Base-by-base conservation (phyloP, 2,329 filamentous ascomycete species). In the Colletotrichum chlorophyti region DNA sequence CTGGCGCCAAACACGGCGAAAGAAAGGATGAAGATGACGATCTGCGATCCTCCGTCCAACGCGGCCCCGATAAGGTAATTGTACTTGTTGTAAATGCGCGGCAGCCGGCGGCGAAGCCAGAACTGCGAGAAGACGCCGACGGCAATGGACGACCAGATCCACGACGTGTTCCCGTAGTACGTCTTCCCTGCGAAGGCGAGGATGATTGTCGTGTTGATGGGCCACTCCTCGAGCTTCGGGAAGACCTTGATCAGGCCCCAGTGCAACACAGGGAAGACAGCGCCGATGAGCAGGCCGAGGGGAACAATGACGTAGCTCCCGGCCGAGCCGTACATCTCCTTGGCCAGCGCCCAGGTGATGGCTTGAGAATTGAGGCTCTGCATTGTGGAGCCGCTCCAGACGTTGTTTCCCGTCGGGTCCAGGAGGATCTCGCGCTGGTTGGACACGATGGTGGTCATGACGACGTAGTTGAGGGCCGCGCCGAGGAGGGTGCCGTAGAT, bases 371-470 rank as follows among this genome's bases (percentile, higher is more conserved):
- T 82, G 67, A 74, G 73, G 5, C 70, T 70, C 62, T 83, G 79
- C 8, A 82, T 71, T n/a, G 72, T 72, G 1, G 78, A 74, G 14
- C 80, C 79, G 23, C 74, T 78, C 79, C 79, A 82, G 37, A 79
- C 74, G 58, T 74, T 76, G 45, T 70, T 74, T 1, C 66, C 79
- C 42, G 78, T 64, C 7, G 77, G 70, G 17, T 73, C 69, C 5
- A 71, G 63, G 0, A 82, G 70, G 23, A 79, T 72, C 1, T 75
- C 69, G 2, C 70, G 67, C 58, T 80, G 77, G 49, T 72, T 72
- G 6, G 65, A 65, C 2, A 81, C 74, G 35, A 83, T 79, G 11
- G 70, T 73, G 21, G 68, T 72, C 74, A 79, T 79, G 64, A 81
- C 74, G 37, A 74, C 68, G 55, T 76, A 82, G 64, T 81, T 80